Evolutionary conservation across 225 moss, liverwort and hornwort species (phyloP).

Genomic region (Antitrichia curtipendula): DNA sequence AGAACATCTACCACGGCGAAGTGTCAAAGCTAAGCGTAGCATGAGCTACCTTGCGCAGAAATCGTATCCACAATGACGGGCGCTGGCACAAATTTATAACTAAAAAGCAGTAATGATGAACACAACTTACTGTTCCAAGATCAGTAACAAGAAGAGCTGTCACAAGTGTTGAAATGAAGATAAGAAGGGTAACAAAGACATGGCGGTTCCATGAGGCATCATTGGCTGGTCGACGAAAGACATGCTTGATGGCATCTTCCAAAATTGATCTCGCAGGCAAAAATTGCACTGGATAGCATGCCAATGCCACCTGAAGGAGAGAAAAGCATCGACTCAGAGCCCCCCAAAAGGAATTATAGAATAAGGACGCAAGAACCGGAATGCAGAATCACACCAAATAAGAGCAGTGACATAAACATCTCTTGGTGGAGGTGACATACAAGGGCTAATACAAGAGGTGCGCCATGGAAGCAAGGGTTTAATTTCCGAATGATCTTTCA

Average conservation of each 20-base stretch:
- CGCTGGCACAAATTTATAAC: neutral
- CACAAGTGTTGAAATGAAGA: slow-evolving; percentile 45
- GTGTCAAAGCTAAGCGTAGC: neutral
- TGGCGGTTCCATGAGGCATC: slow-evolving; percentile 42
- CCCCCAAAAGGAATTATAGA: neutral
- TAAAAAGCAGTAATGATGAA: neutral
- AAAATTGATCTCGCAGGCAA: slow-evolving; percentile 73
- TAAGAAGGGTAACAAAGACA: slow-evolving; percentile 43
- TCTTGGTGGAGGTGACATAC: neutral
- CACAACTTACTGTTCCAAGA: slow-evolving; percentile 58
- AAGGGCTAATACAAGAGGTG: neutral
- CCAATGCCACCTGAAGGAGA: slow-evolving; percentile 56
- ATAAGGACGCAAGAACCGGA: neutral
- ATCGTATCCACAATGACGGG: neutral
- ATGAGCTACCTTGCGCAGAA: neutral
- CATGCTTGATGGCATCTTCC: slow-evolving; percentile 50
- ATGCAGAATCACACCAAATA: neutral
- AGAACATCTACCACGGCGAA: neutral
- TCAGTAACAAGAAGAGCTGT: slow-evolving; percentile 44
- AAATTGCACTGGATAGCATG: slow-evolving; percentile 72
- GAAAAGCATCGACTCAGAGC: neutral
- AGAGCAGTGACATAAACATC: neutral
- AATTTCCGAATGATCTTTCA: neutral
- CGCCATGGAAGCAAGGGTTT: neutral
- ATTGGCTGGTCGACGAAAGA: slow-evolving; percentile 9